Percentiles rank a stretch among this genome's conserved stretches.
Evolutionary conservation across 2,329 filamentous ascomycete genomes (phyloP).

Genomic region (Bipolaris sorokiniana): DNA sequence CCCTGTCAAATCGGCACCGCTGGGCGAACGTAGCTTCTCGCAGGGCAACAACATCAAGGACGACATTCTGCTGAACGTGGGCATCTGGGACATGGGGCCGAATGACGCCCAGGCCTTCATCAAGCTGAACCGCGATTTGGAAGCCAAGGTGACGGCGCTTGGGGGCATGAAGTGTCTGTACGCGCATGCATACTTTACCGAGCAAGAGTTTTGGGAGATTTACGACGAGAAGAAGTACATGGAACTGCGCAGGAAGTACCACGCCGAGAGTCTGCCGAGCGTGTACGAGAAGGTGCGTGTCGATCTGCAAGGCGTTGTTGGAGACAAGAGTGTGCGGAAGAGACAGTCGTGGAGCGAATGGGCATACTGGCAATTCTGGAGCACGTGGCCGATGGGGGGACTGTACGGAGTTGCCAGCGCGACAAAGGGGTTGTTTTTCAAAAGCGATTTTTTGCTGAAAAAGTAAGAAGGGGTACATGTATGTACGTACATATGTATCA

Average conservation of each 20-base stretch:
- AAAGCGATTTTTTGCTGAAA: slow-evolving; percentile 45
- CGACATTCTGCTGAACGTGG: slow-evolving; percentile 52
- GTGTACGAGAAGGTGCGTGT: slow-evolving; percentile 71
- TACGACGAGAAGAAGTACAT: slow-evolving; percentile 69
- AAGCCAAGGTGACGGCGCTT: slow-evolving; percentile 71
- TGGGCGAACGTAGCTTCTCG: slow-evolving; percentile 37
- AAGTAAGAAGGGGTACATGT: slow-evolving; percentile 17
- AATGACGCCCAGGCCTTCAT: slow-evolving; percentile 64
- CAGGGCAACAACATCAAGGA: slow-evolving; percentile 39
- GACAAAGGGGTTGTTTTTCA: slow-evolving; percentile 40
- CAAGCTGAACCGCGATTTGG: slow-evolving; percentile 71
- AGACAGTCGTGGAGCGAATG: slow-evolving; percentile 38
- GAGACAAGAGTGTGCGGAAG: slow-evolving; percentile 13
- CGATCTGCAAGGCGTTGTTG: slow-evolving; percentile 48
- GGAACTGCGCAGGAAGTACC: slow-evolving; percentile 66
- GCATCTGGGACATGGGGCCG: slow-evolving; percentile 82
- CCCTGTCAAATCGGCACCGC: slow-evolving; percentile 50
- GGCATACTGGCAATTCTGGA: slow-evolving; percentile 37
- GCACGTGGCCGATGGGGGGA: slow-evolving; percentile 47
- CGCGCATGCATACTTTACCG: slow-evolving; percentile 81
- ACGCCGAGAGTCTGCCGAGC: slow-evolving; percentile 66
- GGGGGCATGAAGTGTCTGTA: slow-evolving; percentile 88
- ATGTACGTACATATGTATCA: too few species aligned
- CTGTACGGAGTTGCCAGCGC: slow-evolving; percentile 50
- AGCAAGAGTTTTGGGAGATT: slow-evolving; percentile 71